Evolutionary conservation across 1,284 basidiomycete genomes (phyloP).

Genomic region (Austroboletus sp.): DNA sequence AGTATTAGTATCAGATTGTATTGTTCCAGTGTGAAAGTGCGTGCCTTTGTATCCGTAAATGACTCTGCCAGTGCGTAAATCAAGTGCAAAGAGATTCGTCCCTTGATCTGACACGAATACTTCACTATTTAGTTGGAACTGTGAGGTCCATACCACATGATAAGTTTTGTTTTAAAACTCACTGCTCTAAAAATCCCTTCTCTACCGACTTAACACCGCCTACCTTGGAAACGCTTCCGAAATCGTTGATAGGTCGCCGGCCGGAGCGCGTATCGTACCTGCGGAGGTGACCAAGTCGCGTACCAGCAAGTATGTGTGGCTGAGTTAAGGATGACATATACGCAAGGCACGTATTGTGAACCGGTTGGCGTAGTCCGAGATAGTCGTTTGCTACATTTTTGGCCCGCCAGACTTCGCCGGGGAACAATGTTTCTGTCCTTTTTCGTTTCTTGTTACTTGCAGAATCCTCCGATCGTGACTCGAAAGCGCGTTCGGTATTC

Average conservation of each 20-base stretch:
- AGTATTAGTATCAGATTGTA: constrained; percentile 1
- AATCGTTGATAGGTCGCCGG: constrained; percentile 64
- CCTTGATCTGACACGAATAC: constrained; percentile 70
- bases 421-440: constrained; percentile 54
- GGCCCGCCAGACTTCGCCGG: constrained; percentile 73
- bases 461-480: constrained; percentile 15
- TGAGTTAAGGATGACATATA: constrained; percentile 41
- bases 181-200: constrained; percentile 64
- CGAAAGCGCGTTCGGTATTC: constrained; percentile 68
- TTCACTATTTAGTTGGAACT: constrained; percentile 46
- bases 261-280: constrained; percentile 75
- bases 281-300: constrained; percentile 68
- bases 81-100: constrained; percentile 63
- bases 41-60: constrained; percentile 69
- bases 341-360: constrained; percentile 67
- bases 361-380: constrained; percentile 72
- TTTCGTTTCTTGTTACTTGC: constrained; percentile 58
- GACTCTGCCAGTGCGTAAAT: constrained; percentile 66
- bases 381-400: constrained; percentile 77
- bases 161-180: constrained; percentile 23
- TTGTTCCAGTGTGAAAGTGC: constrained; percentile 2
- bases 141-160: background rate
- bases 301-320: constrained; percentile 66
- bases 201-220: constrained; percentile 65
- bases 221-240: constrained; percentile 53